A percentile compares a stretch with the other conserved stretches of the same genome.
Evolutionary conservation across 768 basidiomycete genomes (phyloP).

Genomic region (Termitomyces sp.): DNA sequence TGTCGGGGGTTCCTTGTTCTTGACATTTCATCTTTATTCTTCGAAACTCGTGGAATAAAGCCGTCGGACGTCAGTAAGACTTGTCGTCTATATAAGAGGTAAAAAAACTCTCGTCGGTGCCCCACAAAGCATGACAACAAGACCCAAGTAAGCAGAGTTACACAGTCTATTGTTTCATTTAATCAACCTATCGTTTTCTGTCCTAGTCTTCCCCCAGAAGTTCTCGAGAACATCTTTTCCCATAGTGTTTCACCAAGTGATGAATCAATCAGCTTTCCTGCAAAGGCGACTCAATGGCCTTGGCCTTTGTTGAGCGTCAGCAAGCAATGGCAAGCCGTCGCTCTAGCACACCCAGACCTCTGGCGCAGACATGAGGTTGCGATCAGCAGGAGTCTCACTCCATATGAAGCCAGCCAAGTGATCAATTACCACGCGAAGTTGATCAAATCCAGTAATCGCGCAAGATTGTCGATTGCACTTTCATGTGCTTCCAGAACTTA

Average conservation of each 20-base stretch:
- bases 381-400: slow-evolving; percentile 2
- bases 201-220: slow-evolving; percentile 2
- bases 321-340: slow-evolving; percentile 5
- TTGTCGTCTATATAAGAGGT: neutral
- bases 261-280: neutral
- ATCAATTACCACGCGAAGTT: slow-evolving; percentile 1
- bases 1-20: neutral
- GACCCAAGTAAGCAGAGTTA: neutral
- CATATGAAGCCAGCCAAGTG: neutral
- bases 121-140: neutral
- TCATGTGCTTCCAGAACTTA: slow-evolving; percentile 2
- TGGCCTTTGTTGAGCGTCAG: slow-evolving; percentile 5
- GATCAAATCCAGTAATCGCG: neutral
- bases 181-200: neutral
- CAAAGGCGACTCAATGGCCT: slow-evolving; percentile 2
- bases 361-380: slow-evolving; percentile 4
- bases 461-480: neutral
- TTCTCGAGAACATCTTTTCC: slow-evolving; percentile 8
- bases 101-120: neutral
- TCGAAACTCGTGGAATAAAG: neutral
- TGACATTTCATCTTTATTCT: neutral
- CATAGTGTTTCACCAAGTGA: neutral
- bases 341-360: slow-evolving; percentile 1
- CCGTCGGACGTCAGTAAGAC: neutral
- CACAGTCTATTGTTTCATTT: neutral